Percentiles rank a stretch among this genome's conserved stretches.
phyloP scores from a whole-genome alignment of 495 filamentous ascomycete genomes.

The Xeromyces bisporus region DNA sequence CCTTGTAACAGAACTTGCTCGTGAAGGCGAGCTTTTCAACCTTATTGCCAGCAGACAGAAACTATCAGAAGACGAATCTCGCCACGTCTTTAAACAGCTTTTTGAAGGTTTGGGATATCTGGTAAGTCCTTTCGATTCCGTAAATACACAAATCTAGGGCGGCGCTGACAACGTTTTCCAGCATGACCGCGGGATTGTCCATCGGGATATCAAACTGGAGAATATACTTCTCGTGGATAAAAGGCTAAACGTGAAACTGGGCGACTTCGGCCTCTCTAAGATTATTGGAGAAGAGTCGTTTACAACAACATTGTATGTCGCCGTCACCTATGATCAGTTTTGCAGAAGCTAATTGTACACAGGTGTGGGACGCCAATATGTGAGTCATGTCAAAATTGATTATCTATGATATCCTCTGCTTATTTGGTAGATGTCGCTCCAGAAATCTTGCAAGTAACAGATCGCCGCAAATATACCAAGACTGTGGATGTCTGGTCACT shows the following conservation, averaged over 20 bases:
- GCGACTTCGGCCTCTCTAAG: constrained; percentile 95
- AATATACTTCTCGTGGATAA: constrained; percentile 86
- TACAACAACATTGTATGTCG: constrained; percentile 69
- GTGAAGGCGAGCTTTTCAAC: constrained; percentile 92
- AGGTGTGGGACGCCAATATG: constrained; percentile 87
- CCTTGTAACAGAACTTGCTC: constrained; percentile 76
- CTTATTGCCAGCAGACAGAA: constrained; percentile 78
- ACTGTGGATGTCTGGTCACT: constrained; percentile 96
- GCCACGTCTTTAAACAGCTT: constrained; percentile 77
- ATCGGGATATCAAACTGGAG: constrained; percentile 97
- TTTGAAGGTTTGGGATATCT: constrained; percentile 91
- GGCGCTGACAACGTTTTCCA: constrained; percentile 33
- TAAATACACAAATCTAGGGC: no score
- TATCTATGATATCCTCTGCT: constrained; percentile 4
- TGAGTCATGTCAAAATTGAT: constrained; percentile 23
- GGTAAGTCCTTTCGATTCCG: constrained; percentile 33
- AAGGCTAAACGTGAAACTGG: constrained; percentile 73
- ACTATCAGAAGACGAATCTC: constrained; percentile 63
- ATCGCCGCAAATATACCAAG: constrained; percentile 73
- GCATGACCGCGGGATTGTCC: constrained; percentile 96
- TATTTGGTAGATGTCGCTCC: constrained; percentile 69
- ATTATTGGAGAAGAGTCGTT: constrained; percentile 98
- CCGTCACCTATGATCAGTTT: background rate
- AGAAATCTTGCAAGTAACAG: constrained; percentile 70
- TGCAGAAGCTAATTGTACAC: constrained; percentile 5